Evolutionary conservation across 148 eudicot species (phyloP), one percentile per base, ranked within the genome.

Genomic region (Fagopyrum esculentum): DNA sequence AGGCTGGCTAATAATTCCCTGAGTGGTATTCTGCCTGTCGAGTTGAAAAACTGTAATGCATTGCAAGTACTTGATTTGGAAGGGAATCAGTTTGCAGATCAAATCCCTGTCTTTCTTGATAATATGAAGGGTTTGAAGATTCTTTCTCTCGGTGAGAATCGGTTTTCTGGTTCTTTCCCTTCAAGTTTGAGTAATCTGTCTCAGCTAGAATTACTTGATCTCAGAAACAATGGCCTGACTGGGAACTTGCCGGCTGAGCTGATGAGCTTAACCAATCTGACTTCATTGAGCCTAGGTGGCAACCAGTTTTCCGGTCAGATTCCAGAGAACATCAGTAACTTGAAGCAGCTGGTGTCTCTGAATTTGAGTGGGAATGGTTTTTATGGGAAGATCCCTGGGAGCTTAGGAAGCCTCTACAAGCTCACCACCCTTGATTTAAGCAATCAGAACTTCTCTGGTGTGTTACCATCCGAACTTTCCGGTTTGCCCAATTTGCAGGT

Each of bases 391-490:
- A 80, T 92, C 55, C 98, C 98, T 7, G 76, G 76, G 2, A 84
- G 84, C 50, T 77, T 92, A 48, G 93, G 96, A 1, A 82, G 78
- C 75, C 79, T 92, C 0, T 88, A 85, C 61, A 87, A 73, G 93
- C 80, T 92, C 1, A 90, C 77, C 6, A 76, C 85, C 60, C 82
- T 92, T 54, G 98, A 92, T 86, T 82, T 92, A 86, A 90, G 98
- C 51, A 87, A 78, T 78, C 87, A 83, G 77, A 78, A 84, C 44
- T 73, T 90, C 4, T 81, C 90, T 1, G 96, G 96, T n/a, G 86
- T 83, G 74, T 75, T 92, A 74, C 96, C 98, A 0, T 73, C 78
- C 8, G 96, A 90, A 76, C 79, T 92, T 46, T 80, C 84, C 13
- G 91, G 98, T 60, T 74, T 92, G 84, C 98, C 96, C 0, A 87